Evolutionary conservation across 108 stramenopile genomes (phyloP).

Genomic region (Nitzschia palea): DNA sequence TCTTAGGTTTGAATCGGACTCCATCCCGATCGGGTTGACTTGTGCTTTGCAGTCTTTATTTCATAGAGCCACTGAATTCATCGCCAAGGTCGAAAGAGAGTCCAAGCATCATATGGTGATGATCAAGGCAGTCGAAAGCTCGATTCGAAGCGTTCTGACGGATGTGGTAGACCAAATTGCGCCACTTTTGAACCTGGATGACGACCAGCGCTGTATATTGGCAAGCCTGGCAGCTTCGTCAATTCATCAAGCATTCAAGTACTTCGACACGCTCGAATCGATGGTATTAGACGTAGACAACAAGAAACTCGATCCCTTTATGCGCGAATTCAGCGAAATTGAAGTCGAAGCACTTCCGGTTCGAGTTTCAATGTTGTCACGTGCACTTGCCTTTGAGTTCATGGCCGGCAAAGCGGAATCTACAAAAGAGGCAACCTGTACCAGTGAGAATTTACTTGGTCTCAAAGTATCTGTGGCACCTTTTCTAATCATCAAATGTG

Average conservation of each 20-base stretch:
- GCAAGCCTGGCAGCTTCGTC: neutral
- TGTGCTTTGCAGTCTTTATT: neutral
- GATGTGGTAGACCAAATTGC: neutral
- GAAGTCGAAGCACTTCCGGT: neutral
- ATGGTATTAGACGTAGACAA: neutral
- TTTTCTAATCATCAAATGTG: neutral
- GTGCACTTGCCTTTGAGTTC: neutral
- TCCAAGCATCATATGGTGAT: neutral
- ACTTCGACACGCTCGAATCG: neutral
- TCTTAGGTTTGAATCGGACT: neutral
- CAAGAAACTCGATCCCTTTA: neutral
- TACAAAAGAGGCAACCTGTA: neutral
- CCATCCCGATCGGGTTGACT: neutral
- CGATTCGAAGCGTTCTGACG: conserved; percentile 1
- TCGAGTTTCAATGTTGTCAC: neutral
- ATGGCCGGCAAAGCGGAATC: neutral
- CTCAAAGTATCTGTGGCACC: conserved; percentile 8
- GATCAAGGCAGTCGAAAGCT: neutral
- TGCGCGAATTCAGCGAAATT: neutral
- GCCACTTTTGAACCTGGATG: neutral
- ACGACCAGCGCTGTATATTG: neutral
- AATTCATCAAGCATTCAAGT: neutral
- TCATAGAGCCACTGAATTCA: neutral
- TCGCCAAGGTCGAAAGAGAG: neutral
- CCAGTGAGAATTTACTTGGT: neutral